Conservation (phyloP, 257 asterid species). For the Cinchona pubescens region DNA sequence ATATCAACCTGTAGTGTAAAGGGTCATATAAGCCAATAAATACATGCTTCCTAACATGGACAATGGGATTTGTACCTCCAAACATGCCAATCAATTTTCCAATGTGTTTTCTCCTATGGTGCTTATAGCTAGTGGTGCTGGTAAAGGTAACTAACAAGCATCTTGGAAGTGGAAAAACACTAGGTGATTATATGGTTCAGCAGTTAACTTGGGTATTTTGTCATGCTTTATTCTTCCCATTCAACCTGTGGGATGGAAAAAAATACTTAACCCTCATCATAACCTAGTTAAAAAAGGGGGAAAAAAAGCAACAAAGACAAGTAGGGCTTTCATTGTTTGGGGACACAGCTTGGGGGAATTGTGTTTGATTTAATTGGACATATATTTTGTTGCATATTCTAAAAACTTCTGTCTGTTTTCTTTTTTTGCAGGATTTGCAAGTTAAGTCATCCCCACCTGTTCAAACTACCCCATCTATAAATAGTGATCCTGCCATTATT, state of each 20-base stretch:
- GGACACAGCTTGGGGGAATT: neutral
- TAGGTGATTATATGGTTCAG: neutral
- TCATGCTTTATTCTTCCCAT: neutral
- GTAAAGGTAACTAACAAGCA: neutral
- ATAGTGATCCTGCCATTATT: conserved; percentile 92
- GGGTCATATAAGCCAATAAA: neutral
- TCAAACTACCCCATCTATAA: conserved; percentile 56
- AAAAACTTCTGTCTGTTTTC: conserved; percentile 6
- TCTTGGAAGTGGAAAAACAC: neutral
- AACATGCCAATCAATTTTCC: neutral
- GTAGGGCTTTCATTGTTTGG: neutral
- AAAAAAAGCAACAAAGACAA: neutral
- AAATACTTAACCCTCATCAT: neutral
- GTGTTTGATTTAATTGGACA: neutral
- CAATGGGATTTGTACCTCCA: neutral
- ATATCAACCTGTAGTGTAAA: neutral
- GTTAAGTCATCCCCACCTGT: conserved; percentile 90
- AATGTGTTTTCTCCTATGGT: neutral
- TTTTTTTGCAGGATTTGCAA: conserved; percentile 73
- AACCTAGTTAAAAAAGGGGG: neutral
- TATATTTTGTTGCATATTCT: neutral
- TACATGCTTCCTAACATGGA: neutral
- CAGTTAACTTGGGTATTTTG: neutral
- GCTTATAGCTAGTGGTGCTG: neutral
- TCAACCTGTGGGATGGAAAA: neutral